Evolutionary conservation across 2,329 filamentous ascomycete species (phyloP).

Genomic region (Beauveria pseudobassiana): DNA sequence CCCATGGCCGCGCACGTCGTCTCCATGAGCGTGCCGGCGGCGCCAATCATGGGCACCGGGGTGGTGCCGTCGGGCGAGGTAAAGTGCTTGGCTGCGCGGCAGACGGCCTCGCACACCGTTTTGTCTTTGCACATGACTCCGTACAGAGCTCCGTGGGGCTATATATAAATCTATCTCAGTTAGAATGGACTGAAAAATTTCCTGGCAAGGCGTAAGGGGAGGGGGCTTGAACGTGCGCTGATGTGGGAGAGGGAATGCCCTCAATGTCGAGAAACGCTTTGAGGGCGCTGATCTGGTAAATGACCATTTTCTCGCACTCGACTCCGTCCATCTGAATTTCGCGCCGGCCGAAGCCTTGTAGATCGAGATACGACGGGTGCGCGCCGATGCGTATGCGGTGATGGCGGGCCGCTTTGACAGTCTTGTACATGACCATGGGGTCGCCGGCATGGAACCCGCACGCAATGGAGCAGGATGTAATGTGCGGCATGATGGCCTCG

Average conservation of each 20-base stretch:
- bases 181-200: background rate
- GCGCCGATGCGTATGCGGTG: slow-evolving; percentile 10
- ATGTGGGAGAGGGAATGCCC: slow-evolving; percentile 16
- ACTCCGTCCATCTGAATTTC: slow-evolving; percentile 9
- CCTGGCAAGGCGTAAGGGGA: background rate
- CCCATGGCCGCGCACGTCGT: background rate
- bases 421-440: slow-evolving; percentile 11
- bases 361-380: slow-evolving; percentile 10
- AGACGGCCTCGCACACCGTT: slow-evolving; percentile 1
- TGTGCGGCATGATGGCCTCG: slow-evolving; percentile 3
- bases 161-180: background rate
- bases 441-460: slow-evolving; percentile 13
- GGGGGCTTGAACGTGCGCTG: background rate
- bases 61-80: background rate
- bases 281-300: slow-evolving; percentile 12
- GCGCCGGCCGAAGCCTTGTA: slow-evolving; percentile 11
- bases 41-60: slow-evolving; percentile 7
- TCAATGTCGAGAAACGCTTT: slow-evolving; percentile 14
- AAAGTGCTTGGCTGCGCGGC: background rate
- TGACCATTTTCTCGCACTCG: slow-evolving; percentile 10
- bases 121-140: slow-evolving; percentile 5
- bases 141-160: slow-evolving; percentile 3
- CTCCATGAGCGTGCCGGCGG: slow-evolving; percentile 1
- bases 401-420: slow-evolving; percentile 1
- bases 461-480: slow-evolving; percentile 4